Evolutionary conservation across 2,329 filamentous ascomycete genomes (phyloP).

Genomic region (Trichoderma aggressivum): DNA sequence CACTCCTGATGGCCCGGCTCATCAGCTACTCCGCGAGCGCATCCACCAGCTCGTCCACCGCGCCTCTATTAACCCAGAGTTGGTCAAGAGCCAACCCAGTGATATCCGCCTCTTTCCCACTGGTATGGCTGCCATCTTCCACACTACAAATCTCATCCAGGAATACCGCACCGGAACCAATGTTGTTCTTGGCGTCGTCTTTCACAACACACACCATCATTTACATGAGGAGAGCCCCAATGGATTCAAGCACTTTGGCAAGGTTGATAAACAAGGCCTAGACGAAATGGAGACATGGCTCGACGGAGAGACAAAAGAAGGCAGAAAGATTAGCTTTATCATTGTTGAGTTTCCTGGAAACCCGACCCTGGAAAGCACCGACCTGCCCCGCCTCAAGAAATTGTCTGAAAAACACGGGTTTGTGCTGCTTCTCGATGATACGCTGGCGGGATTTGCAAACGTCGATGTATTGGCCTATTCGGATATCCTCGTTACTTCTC

Average conservation of each 20-base stretch:
- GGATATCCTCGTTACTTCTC: conserved; percentile 49
- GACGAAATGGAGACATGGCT: conserved; percentile 45
- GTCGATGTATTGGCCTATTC: conserved; percentile 47
- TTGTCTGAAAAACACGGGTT: conserved; percentile 44
- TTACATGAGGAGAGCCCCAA: conserved; percentile 43
- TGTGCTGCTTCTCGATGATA: conserved; percentile 48
- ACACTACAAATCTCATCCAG: conserved; percentile 38
- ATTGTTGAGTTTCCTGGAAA: conserved; percentile 46
- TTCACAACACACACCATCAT: conserved; percentile 47
- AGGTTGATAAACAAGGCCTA: conserved; percentile 41
- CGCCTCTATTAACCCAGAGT: conserved; percentile 33
- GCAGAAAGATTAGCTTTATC: conserved; percentile 42
- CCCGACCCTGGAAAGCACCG: conserved; percentile 33
- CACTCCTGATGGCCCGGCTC: conserved; percentile 37
- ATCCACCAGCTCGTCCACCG: conserved; percentile 42
- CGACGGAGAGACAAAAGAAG: conserved; percentile 36
- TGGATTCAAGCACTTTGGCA: conserved; percentile 47
- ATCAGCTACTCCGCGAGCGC: conserved; percentile 38
- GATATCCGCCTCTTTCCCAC: conserved; percentile 54
- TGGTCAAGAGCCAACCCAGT: conserved; percentile 24
- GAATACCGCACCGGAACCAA: conserved; percentile 34
- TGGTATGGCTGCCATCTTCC: conserved; percentile 53
- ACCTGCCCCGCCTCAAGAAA: conserved; percentile 34
- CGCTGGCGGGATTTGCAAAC: conserved; percentile 46
- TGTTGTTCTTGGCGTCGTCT: conserved; percentile 49